Percentiles rank a stretch among this genome's conserved stretches.
Conservation (phyloP, 1,284 basidiomycete species). For the Rugosomyces carneus region DNA sequence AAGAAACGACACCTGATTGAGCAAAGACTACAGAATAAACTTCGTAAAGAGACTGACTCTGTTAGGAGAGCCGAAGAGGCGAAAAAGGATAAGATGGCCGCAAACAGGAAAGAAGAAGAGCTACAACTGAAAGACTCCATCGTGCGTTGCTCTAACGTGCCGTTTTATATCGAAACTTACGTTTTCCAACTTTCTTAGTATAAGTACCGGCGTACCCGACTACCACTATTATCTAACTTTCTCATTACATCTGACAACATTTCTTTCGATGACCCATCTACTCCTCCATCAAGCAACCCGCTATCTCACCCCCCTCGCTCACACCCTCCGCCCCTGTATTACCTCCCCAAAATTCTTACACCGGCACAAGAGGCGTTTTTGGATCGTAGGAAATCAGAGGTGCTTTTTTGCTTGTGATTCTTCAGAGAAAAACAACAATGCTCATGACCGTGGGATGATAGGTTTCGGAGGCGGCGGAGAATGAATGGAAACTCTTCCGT, state of each 20-base stretch:
- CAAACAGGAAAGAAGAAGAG: constrained; percentile 75
- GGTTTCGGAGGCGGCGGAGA: constrained; percentile 58
- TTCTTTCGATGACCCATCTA: constrained; percentile 32
- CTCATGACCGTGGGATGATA: constrained; percentile 21
- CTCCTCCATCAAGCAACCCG: constrained; percentile 31
- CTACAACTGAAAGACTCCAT: constrained; percentile 72
- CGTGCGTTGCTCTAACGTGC: constrained; percentile 38
- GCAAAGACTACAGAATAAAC: constrained; percentile 72
- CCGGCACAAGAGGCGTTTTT: constrained; percentile 69
- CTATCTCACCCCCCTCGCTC: constrained; percentile 50
- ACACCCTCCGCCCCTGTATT: constrained; percentile 72
- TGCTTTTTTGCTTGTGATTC: constrained; percentile 21
- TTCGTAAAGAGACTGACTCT: constrained; percentile 75
- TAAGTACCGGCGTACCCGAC: constrained; percentile 61
- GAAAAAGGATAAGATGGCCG: constrained; percentile 69
- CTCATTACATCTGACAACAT: constrained; percentile 68
- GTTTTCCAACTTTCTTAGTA: constrained; percentile 35
- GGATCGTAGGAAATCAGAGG: constrained; percentile 54
- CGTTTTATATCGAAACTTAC: not conserved
- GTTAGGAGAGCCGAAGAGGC: constrained; percentile 77
- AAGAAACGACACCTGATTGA: constrained; percentile 76
- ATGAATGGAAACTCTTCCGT: constrained; percentile 61
- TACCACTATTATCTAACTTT: constrained; percentile 71
- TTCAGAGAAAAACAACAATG: constrained; percentile 2
- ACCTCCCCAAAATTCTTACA: constrained; percentile 62